Percentiles rank a stretch among this genome's conserved stretches.
Conservation (phyloP, 768 basidiomycete genomes). For the Hericium alpestre region DNA sequence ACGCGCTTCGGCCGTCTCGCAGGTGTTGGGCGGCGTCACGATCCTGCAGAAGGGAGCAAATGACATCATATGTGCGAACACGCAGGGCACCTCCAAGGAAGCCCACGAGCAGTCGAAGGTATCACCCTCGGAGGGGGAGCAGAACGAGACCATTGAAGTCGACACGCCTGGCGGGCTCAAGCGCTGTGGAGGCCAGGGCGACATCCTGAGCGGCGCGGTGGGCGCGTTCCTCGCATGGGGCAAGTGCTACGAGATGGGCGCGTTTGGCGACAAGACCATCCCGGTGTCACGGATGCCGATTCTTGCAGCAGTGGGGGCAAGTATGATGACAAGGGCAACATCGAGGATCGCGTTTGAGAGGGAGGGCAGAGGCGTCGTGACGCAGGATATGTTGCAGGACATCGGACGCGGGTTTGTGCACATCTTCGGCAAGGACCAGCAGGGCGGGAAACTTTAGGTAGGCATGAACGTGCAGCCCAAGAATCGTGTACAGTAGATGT, state of each 20-base stretch:
- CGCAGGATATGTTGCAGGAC: slow-evolving; percentile 32
- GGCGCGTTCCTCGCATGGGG: slow-evolving; percentile 94
- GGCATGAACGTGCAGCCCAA: neutral
- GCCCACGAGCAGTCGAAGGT: slow-evolving; percentile 31
- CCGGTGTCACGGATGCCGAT: slow-evolving; percentile 64
- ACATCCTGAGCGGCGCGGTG: slow-evolving; percentile 80
- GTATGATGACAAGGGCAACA: slow-evolving; percentile 79
- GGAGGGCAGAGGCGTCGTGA: slow-evolving; percentile 73
- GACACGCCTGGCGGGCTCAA: slow-evolving; percentile 75
- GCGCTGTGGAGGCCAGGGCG: slow-evolving; percentile 93
- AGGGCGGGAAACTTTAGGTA: slow-evolving; percentile 28
- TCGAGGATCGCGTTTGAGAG: slow-evolving; percentile 68
- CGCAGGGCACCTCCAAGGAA: slow-evolving; percentile 36
- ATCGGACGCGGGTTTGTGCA: slow-evolving; percentile 62
- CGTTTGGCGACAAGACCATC: slow-evolving; percentile 51
- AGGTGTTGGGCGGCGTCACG: slow-evolving; percentile 73
- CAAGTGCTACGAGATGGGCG: slow-evolving; percentile 81
- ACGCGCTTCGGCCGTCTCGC: slow-evolving; percentile 65
- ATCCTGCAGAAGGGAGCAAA: slow-evolving; percentile 78
- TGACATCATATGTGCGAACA: slow-evolving; percentile 77
- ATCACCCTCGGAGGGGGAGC: slow-evolving; percentile 21
- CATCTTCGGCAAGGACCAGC: slow-evolving; percentile 48
- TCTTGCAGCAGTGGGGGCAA: slow-evolving; percentile 76
- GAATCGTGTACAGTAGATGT: neutral
- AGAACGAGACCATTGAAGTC: slow-evolving; percentile 44